Evolutionary conservation across 2,329 filamentous ascomycete species (phyloP).

Genomic region (Lachnellula cervina): DNA sequence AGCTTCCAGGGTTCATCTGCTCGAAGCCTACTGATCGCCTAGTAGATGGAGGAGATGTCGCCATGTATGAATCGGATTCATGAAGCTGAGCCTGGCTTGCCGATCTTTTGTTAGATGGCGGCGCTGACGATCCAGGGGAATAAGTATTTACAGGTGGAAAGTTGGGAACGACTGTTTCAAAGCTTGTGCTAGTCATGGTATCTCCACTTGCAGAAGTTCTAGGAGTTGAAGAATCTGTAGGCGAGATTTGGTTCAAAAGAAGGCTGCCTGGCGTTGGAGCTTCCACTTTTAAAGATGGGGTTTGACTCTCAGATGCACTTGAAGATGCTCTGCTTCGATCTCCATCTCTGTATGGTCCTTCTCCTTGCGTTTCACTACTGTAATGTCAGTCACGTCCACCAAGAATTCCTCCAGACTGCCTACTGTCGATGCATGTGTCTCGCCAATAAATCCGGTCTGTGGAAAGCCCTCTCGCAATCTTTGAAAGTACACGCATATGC

Average conservation of each 20-base stretch:
- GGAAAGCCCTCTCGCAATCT: slow-evolving; percentile 53
- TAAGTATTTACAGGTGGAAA: slow-evolving; percentile 22
- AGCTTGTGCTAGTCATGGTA: slow-evolving; percentile 20
- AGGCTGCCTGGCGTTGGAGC: slow-evolving; percentile 5
- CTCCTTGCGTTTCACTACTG: slow-evolving; percentile 42
- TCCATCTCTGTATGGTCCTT: slow-evolving; percentile 32
- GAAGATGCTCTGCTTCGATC: slow-evolving; percentile 28
- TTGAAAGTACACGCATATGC: slow-evolving; percentile 46
- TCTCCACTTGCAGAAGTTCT: slow-evolving; percentile 22
- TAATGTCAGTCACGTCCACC: slow-evolving; percentile 11
- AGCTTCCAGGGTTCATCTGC: slow-evolving; percentile 4
- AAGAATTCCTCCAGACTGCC: slow-evolving; percentile 21
- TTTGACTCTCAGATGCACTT: slow-evolving; percentile 22
- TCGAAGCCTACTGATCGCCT: slow-evolving; percentile 13
- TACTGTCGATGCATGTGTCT: slow-evolving; percentile 52
- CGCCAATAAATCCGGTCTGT: slow-evolving; percentile 54
- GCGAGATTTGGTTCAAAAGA: slow-evolving; percentile 15
- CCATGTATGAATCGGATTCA: slow-evolving; percentile 16
- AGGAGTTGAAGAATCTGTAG: slow-evolving; percentile 20
- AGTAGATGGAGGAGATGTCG: slow-evolving; percentile 18
- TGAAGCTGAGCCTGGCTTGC: slow-evolving; percentile 18
- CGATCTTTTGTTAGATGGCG: slow-evolving; percentile 16
- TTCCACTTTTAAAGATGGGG: slow-evolving; percentile 19
- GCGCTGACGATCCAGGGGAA: slow-evolving; percentile 8
- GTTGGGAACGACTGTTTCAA: slow-evolving; percentile 18